Evolutionary conservation across 768 basidiomycete species (phyloP).

Genomic region (Pisolithus marmoratus): DNA sequence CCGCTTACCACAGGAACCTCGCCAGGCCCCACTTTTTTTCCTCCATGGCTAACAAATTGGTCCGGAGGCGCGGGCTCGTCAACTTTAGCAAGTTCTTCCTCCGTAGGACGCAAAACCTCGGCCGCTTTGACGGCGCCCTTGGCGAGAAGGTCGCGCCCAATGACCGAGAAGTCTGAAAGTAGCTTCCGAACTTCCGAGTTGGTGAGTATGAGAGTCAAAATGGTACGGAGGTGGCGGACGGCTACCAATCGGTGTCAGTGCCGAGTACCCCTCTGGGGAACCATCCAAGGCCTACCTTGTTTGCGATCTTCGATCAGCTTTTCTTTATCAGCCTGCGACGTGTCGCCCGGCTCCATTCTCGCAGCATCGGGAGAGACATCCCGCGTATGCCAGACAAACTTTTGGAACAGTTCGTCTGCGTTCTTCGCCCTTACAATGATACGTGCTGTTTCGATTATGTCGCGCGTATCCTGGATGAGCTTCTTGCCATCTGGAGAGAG

Average conservation of each 20-base stretch:
- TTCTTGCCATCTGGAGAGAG: constrained; percentile 74
- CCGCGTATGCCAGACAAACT: constrained; percentile 79
- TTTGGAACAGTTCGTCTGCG: constrained; percentile 85
- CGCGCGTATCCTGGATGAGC: constrained; percentile 70
- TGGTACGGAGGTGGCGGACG: constrained; percentile 79
- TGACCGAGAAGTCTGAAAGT: constrained; percentile 66
- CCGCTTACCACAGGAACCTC: constrained; percentile 46
- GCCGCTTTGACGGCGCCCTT: constrained; percentile 69
- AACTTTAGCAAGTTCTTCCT: constrained; percentile 55
- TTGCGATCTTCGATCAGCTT: constrained; percentile 55
- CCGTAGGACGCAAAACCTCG: constrained; percentile 56
- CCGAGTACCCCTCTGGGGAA: not conserved
- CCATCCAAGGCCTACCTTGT: constrained; percentile 41
- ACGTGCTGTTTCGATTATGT: constrained; percentile 72
- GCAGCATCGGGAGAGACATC: constrained; percentile 35
- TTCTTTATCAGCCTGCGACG: constrained; percentile 45
- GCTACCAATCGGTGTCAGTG: constrained; percentile 38
- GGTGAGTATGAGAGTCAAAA: constrained; percentile 81
- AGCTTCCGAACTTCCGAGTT: constrained; percentile 93
- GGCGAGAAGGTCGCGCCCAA: constrained; percentile 81
- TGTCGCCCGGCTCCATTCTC: constrained; percentile 37
- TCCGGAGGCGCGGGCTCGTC: constrained; percentile 66
- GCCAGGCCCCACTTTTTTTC: constrained; percentile 35
- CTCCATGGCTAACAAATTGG: constrained; percentile 52
- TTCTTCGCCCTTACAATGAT: constrained; percentile 81